These are phyloP conservation scores for Geotrichum citri-aurantii DNA, from an alignment of 1,139 yeast genomes.

Conservation along the genomic window DNA sequence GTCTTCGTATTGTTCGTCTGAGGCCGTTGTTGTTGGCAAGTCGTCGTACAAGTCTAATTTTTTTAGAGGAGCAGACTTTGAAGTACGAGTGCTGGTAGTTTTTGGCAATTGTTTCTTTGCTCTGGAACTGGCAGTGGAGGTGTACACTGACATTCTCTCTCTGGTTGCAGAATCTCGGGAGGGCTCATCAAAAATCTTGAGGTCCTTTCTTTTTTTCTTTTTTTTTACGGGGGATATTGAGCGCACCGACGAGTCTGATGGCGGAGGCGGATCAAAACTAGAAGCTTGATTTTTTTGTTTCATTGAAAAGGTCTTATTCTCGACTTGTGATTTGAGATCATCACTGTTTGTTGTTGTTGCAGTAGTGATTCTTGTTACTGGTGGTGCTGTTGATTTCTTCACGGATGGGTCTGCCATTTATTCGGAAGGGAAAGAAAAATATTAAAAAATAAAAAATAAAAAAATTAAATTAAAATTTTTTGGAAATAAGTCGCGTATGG, in stretches of 20 bases:
- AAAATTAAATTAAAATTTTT: too few species aligned
- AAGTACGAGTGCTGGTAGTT: background rate
- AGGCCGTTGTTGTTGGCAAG: background rate
- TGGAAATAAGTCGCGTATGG: background rate
- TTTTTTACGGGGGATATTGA: background rate
- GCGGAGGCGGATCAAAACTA: background rate
- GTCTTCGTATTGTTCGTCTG: conserved; percentile 13
- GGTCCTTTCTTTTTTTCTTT: background rate
- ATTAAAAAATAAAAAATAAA: background rate
- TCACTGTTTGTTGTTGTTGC: background rate
- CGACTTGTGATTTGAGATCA: background rate
- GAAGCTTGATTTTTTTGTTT: background rate
- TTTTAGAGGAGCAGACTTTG: background rate
- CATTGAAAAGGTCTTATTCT: background rate
- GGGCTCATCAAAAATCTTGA: background rate
- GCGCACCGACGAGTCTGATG: background rate
- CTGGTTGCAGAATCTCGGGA: background rate
- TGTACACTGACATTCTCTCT: background rate
- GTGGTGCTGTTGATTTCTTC: background rate
- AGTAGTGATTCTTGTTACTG: background rate
- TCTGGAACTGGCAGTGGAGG: background rate
- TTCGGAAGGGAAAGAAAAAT: background rate
- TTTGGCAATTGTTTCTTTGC: background rate
- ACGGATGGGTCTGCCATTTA: background rate
- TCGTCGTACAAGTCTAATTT: background rate